Evolutionary conservation across 352 stramenopile genomes (phyloP).

Genomic region (Phytophthora sp.): DNA sequence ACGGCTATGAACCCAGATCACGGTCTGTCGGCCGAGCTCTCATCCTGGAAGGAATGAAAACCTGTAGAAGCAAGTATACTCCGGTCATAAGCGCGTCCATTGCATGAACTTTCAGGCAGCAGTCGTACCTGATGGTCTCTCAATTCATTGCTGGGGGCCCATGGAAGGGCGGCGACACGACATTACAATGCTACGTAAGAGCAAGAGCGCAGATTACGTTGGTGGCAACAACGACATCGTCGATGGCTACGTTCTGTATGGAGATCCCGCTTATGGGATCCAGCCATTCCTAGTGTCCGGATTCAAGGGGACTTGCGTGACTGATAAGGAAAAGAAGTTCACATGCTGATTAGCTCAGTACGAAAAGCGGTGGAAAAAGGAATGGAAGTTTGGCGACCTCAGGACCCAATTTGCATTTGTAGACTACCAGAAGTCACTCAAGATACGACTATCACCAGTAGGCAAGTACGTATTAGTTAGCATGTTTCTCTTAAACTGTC

Average conservation of each 20-base stretch:
- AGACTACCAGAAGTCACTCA: conserved; percentile 12
- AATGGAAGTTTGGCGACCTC: conserved; percentile 12
- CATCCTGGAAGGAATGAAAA: conserved; percentile 9
- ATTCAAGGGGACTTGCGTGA: background rate
- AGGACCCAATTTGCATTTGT: conserved; percentile 11
- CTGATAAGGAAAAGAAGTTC: conserved; percentile 1
- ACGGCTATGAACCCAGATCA: conserved; percentile 1
- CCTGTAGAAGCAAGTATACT: conserved; percentile 16
- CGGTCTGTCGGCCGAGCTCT: background rate
- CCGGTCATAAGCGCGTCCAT: conserved; percentile 8
- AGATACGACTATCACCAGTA: conserved; percentile 3
- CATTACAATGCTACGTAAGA: conserved; percentile 14
- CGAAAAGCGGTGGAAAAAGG: background rate
- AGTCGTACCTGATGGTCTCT: background rate
- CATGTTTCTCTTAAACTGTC: background rate
- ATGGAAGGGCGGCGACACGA: conserved; percentile 19
- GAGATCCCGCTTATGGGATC: conserved; percentile 17
- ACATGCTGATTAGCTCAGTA: conserved; percentile 7
- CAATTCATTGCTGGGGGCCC: conserved; percentile 12
- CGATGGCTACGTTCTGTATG: conserved; percentile 11
- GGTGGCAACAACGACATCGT: background rate
- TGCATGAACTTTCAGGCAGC: conserved; percentile 8
- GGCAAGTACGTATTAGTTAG: conserved; percentile 10
- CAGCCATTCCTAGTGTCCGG: conserved; percentile 10
- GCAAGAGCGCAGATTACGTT: conserved; percentile 9